Conservation (phyloP, 139 green algal species). For the Haematococcus sp. region DNA sequence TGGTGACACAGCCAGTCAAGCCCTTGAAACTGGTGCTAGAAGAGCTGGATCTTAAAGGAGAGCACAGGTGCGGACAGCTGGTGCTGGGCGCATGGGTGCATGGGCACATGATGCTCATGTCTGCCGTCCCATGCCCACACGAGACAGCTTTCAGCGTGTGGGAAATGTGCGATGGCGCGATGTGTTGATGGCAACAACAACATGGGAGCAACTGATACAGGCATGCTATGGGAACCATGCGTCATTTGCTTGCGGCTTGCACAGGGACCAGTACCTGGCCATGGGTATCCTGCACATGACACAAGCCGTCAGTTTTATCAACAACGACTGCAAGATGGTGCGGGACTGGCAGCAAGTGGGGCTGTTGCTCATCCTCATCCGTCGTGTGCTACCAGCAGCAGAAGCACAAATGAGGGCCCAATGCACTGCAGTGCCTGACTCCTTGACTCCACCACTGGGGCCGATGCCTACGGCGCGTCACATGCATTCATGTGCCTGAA, state of each 20-base stretch:
- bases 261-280: slow-evolving; percentile 86
- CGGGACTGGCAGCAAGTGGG: neutral
- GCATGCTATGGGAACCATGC: too few species aligned
- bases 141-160: too few species aligned
- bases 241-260: neutral
- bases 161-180: neutral
- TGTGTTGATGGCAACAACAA: neutral
- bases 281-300: slow-evolving; percentile 88
- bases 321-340: slow-evolving; percentile 93
- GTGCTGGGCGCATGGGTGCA: neutral
- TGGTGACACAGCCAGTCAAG: slow-evolving; percentile 82
- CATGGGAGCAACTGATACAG: too few species aligned
- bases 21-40: slow-evolving; percentile 65
- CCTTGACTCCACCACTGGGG: neutral
- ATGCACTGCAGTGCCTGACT: neutral
- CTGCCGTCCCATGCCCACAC: too few species aligned
- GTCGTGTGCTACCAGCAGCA: neutral
- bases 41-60: slow-evolving; percentile 49
- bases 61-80: slow-evolving; percentile 48
- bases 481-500: neutral
- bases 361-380: neutral
- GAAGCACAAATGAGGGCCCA: neutral
- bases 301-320: slow-evolving; percentile 92
- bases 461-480: neutral
- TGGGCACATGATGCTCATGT: too few species aligned